phyloP scores from a whole-genome alignment of 768 basidiomycete genomes.

The Auricularia cornea region DNA sequence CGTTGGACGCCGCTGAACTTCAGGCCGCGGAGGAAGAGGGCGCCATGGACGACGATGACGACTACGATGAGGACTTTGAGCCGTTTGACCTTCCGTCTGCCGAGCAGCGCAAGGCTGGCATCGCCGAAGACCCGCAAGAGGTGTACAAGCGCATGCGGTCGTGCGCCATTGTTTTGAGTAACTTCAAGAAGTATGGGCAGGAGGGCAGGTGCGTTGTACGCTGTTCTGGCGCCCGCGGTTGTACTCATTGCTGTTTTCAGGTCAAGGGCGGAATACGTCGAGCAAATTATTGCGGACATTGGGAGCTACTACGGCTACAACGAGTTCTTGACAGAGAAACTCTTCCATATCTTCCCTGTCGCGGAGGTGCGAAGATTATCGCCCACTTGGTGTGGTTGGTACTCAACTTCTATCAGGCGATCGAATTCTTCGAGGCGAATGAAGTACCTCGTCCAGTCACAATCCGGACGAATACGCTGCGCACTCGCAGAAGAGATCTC shows the following conservation, averaged over 20 bases:
- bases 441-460: conserved; percentile 94
- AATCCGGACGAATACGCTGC: conserved; percentile 94
- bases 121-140: conserved; percentile 54
- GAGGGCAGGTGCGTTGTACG: conserved; percentile 50
- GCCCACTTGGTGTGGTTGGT: background rate
- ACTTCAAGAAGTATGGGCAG: conserved; percentile 60
- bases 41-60: conserved; percentile 41
- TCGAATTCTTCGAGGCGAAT: conserved; percentile 98
- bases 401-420: conserved; percentile 48
- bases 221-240: too few relatives aligned
- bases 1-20: conserved; percentile 58
- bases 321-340: conserved; percentile 86
- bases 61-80: conserved; percentile 36
- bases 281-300: conserved; percentile 83
- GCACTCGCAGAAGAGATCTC: conserved; percentile 86
- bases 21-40: conserved; percentile 41
- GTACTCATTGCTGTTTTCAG: conserved; percentile 34
- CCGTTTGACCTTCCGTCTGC: conserved; percentile 61
- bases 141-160: conserved; percentile 76
- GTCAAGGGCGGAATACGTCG: conserved; percentile 80
- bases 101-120: conserved; percentile 66
- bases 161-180: conserved; percentile 61
- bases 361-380: conserved; percentile 56
- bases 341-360: conserved; percentile 88
- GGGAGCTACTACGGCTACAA: conserved; percentile 98